phyloP scores from a whole-genome alignment of 2,329 filamentous ascomycete species.

The Claviceps citrina region DNA sequence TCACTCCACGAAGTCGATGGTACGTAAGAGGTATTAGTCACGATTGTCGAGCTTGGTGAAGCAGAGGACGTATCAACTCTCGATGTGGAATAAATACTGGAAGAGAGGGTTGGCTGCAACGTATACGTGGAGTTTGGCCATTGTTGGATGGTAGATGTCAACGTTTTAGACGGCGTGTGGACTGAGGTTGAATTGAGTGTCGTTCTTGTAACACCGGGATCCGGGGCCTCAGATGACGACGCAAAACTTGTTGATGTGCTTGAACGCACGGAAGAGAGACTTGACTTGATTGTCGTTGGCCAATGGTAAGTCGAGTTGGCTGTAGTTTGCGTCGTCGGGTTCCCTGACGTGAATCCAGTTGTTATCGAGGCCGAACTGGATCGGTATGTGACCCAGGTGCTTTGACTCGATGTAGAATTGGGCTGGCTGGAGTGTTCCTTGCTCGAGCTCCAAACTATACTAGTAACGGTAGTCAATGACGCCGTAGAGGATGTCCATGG shows the following conservation, averaged over 20 bases:
- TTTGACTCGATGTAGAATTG: constrained; percentile 1
- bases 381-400: not conserved
- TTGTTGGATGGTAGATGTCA: not conserved
- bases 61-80: not conserved
- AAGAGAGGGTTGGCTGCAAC: not conserved
- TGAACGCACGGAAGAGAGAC: not conserved
- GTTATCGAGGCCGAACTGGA: constrained; percentile 1
- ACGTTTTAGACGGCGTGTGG: not conserved
- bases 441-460: not conserved
- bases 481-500: not conserved
- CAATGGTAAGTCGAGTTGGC: constrained; percentile 2
- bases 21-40: not conserved
- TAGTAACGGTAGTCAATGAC: not conserved
- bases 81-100: not conserved
- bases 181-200: not conserved
- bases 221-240: not conserved
- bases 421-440: not conserved
- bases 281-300: not conserved
- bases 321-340: not conserved
- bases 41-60: not conserved
- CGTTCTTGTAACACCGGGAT: not conserved
- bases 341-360: not conserved
- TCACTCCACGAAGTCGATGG: not conserved
- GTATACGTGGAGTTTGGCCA: constrained; percentile 2
- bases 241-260: not conserved